Percentiles rank a stretch among this genome's conserved stretches.
Conservation (phyloP, 108 stramenopile species). For the Cyclotella cryptica region DNA sequence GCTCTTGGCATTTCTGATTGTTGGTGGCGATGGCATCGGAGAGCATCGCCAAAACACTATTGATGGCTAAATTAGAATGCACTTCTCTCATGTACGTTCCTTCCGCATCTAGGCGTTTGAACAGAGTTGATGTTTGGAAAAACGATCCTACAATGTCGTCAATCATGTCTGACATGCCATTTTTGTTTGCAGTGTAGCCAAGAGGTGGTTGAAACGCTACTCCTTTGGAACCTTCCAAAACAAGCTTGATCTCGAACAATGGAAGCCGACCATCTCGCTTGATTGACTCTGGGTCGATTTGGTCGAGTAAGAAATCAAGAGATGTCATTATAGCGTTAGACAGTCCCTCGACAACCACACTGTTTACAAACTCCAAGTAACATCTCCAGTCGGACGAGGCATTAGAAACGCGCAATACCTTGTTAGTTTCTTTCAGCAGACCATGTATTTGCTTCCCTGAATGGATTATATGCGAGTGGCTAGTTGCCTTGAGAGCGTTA, state of each 20-base stretch:
- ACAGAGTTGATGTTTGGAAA: conserved; percentile 76
- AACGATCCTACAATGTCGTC: conserved; percentile 79
- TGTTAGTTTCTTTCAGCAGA: conserved; percentile 81
- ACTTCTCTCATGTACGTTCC: conserved; percentile 89
- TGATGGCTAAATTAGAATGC: conserved; percentile 70
- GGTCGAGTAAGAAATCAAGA: conserved; percentile 72
- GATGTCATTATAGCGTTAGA: conserved; percentile 69
- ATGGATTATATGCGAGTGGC: conserved; percentile 78
- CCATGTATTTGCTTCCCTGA: conserved; percentile 79
- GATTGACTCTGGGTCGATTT: conserved; percentile 74
- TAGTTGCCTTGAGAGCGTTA: conserved; percentile 51
- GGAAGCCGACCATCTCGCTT: conserved; percentile 66
- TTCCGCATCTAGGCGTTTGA: conserved; percentile 86
- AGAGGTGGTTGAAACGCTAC: conserved; percentile 69
- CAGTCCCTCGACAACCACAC: conserved; percentile 80
- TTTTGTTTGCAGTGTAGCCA: conserved; percentile 42
- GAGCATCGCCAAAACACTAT: conserved; percentile 68
- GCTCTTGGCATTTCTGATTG: conserved; percentile 64
- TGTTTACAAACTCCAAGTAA: conserved; percentile 89
- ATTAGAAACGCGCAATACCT: conserved; percentile 69
- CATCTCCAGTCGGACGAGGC: conserved; percentile 83
- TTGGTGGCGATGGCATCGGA: conserved; percentile 64
- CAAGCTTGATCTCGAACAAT: conserved; percentile 82
- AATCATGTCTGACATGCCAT: conserved; percentile 72
- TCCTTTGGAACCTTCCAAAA: conserved; percentile 58